Conservation (phyloP, 208 protist genomes). For the Trypanosoma conorhini region DNA sequence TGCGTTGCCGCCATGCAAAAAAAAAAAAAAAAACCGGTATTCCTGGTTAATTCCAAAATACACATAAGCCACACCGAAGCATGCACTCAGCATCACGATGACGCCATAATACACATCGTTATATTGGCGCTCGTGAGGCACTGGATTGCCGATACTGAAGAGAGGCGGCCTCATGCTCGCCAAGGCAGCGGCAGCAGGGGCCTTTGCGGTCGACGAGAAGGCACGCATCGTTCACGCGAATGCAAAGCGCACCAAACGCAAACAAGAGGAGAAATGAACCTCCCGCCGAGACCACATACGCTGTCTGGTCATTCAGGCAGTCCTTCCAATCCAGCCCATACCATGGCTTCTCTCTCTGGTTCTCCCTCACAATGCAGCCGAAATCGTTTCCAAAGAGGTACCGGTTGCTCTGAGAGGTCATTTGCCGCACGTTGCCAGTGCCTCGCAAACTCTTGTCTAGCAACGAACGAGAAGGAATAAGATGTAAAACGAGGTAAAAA, state of each 20-base stretch:
- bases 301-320: constrained; percentile 6
- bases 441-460: no score
- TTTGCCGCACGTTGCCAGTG: no score
- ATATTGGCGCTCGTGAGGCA: constrained; percentile 1
- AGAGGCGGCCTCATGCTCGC: no score
- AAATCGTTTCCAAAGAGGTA: constrained; percentile 7
- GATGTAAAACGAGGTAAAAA: no score
- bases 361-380: constrained; percentile 5
- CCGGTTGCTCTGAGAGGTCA: neutral
- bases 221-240: neutral
- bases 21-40: no score
- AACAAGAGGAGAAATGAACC: constrained; percentile 14
- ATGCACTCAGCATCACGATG: constrained; percentile 11
- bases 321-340: constrained; percentile 14
- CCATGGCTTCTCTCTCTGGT: neutral
- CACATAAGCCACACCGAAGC: constrained; percentile 3
- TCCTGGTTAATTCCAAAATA: no score
- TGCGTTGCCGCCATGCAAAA: no score
- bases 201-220: constrained; percentile 15
- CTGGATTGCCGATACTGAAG: no score
- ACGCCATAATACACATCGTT: constrained; percentile 22
- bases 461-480: no score
- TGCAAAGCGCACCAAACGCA: constrained; percentile 14
- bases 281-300: constrained; percentile 1
- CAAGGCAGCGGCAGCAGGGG: constrained; percentile 7